Evolutionary conservation across 176 grass and related monocot species (phyloP).

Genomic region (Chloris gayana): DNA sequence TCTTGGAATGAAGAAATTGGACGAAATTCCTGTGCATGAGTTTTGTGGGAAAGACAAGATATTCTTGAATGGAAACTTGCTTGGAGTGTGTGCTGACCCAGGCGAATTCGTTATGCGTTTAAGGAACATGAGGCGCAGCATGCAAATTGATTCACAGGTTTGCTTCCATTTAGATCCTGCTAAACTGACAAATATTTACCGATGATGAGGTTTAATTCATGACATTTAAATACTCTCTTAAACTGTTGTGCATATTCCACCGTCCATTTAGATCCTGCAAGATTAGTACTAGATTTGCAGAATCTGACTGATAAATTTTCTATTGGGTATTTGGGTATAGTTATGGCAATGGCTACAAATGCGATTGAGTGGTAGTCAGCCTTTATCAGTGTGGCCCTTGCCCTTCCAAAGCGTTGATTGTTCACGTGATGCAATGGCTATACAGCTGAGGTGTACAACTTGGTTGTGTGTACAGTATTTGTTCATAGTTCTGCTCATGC

Average conservation of each 20-base stretch:
- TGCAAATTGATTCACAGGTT: slow-evolving; percentile 62
- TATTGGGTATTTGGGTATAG: neutral
- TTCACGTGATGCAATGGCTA: neutral
- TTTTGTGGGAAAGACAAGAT: slow-evolving; percentile 53
- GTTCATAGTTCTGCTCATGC: neutral
- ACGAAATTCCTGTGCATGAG: slow-evolving; percentile 50
- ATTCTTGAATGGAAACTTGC: slow-evolving; percentile 75
- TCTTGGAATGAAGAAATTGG: slow-evolving; percentile 74
- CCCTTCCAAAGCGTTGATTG: neutral
- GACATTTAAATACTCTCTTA: neutral
- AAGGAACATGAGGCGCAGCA: slow-evolving; percentile 58
- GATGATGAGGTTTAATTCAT: neutral
- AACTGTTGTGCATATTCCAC: neutral
- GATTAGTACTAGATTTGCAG: neutral
- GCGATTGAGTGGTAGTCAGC: neutral
- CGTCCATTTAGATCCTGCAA: too few relatives aligned
- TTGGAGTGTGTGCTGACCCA: slow-evolving; percentile 59
- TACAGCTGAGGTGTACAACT: neutral
- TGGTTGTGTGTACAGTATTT: neutral
- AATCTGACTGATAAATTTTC: too few relatives aligned
- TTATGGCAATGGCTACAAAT: neutral
- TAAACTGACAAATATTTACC: slow-evolving; percentile 2
- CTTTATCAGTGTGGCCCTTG: neutral
- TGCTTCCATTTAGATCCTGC: slow-evolving; percentile 2
- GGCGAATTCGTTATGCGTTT: slow-evolving; percentile 47